Conservation (phyloP, 176 grass and related monocot genomes). For the Hyparrhenia diplandra region DNA sequence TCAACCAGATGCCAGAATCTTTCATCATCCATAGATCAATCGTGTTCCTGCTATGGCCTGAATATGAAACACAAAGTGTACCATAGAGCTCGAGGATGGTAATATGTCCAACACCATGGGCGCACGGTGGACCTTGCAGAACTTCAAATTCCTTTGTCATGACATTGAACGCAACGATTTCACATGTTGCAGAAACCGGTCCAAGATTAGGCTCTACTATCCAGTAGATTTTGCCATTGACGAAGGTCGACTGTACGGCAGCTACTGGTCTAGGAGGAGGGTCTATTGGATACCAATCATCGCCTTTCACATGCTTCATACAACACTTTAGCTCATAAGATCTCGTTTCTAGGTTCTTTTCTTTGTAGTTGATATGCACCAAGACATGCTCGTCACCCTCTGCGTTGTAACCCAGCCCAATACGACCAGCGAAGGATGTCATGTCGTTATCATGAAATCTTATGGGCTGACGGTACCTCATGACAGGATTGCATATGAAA, state of each 20-base stretch:
- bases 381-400: not conserved
- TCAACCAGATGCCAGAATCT: not conserved
- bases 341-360: slow-evolving; percentile 1
- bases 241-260: not conserved
- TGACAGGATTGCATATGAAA: slow-evolving; percentile 22
- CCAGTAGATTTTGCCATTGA: slow-evolving; percentile 19
- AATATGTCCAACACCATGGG: not conserved
- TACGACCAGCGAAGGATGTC: not conserved
- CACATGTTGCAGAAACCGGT: not conserved
- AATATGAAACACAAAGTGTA: slow-evolving; percentile 15
- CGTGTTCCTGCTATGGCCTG: not conserved
- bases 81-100: slow-evolving; percentile 13
- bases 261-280: slow-evolving; percentile 32
- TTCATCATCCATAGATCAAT: slow-evolving; percentile 29
- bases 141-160: slow-evolving; percentile 4
- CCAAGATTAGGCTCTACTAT: slow-evolving; percentile 26
- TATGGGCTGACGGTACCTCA: not conserved
- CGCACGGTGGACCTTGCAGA: slow-evolving; percentile 30
- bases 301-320: not conserved
- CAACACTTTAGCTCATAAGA: not conserved
- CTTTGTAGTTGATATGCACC: slow-evolving; percentile 20
- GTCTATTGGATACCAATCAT: not conserved
- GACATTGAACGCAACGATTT: slow-evolving; percentile 12
- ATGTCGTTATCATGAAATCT: not conserved
- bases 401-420: slow-evolving; percentile 13